These are phyloP conservation scores for Aspergillus candidus DNA, from an alignment of 2,329 filamentous ascomycete species.

Conservation along the genomic window DNA sequence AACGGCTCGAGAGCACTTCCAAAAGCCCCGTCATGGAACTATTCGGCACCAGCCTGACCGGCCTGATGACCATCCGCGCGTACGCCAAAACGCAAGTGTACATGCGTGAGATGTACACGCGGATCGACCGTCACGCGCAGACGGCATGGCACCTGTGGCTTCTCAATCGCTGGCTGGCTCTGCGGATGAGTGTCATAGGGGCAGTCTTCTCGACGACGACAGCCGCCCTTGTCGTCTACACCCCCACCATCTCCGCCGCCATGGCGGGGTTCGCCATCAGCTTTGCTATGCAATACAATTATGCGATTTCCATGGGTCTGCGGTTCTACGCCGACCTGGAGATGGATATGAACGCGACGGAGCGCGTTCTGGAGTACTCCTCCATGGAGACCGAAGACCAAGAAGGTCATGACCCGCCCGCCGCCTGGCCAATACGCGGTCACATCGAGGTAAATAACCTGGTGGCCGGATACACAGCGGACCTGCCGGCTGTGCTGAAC, in stretches of 20 bases:
- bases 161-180: constrained; percentile 71
- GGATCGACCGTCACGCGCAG: constrained; percentile 61
- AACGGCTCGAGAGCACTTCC: constrained; percentile 66
- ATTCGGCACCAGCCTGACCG: constrained; percentile 65
- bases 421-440: constrained; percentile 69
- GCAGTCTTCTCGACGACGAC: constrained; percentile 63
- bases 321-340: constrained; percentile 66
- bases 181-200: constrained; percentile 67
- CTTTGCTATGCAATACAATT: constrained; percentile 66
- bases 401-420: constrained; percentile 56
- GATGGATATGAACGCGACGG: constrained; percentile 71
- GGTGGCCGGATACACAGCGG: constrained; percentile 63
- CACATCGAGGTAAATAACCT: constrained; percentile 66
- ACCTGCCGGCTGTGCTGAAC: constrained; percentile 47
- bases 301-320: constrained; percentile 61
- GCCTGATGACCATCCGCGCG: constrained; percentile 68
- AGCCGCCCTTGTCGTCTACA: constrained; percentile 58
- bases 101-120: constrained; percentile 60
- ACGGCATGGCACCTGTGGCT: constrained; percentile 63
- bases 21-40: constrained; percentile 76
- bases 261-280: constrained; percentile 70
- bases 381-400: constrained; percentile 62
- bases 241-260: constrained; percentile 58
- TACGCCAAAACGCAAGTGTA: constrained; percentile 65
- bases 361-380: constrained; percentile 70